A percentile compares a stretch with the other conserved stretches of the same genome.
Conservation (phyloP, 1,139 yeast genomes). For the Lodderomyces metapsilosis region DNA sequence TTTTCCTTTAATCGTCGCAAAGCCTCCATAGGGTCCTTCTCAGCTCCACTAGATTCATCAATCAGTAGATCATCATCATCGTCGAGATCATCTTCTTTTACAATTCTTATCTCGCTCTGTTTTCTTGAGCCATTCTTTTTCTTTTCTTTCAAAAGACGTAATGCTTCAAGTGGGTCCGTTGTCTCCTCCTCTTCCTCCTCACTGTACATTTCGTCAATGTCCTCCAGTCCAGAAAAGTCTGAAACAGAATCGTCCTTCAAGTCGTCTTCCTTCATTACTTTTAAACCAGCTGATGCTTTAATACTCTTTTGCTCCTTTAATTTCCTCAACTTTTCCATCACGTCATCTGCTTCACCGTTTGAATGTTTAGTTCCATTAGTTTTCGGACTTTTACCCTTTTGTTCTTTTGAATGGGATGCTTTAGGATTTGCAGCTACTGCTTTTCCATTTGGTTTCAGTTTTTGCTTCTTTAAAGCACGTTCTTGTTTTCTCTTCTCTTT, state of each 20-base stretch:
- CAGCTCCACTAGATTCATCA: constrained; percentile 19
- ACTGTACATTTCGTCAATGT: constrained; percentile 14
- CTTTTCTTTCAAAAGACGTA: constrained; percentile 13
- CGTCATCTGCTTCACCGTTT: constrained; percentile 20
- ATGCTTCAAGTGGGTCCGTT: constrained; percentile 34
- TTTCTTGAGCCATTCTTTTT: constrained; percentile 5
- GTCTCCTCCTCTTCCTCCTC: constrained; percentile 14
- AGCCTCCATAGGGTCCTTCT: constrained; percentile 32
- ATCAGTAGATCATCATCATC: constrained; percentile 15
- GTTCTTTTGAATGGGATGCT: constrained; percentile 9
- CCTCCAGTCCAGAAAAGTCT: constrained; percentile 16
- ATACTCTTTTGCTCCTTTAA: constrained; percentile 22
- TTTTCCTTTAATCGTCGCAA: constrained; percentile 14
- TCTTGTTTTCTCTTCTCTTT: constrained; percentile 61
- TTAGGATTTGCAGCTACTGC: constrained; percentile 1
- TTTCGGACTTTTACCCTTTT: constrained; percentile 8
- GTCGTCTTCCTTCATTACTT: constrained; percentile 30
- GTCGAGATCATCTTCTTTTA: constrained; percentile 24
- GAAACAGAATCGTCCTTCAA: constrained; percentile 22
- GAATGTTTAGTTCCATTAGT: constrained; percentile 10
- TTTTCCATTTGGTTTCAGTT: constrained; percentile 16
- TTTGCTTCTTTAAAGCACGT: constrained; percentile 50
- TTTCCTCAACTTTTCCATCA: constrained; percentile 22
- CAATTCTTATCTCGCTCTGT: constrained; percentile 16
- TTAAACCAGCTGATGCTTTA: constrained; percentile 17